Percentiles rank a stretch among this genome's conserved stretches.
These are phyloP conservation scores for Chenopodium berlandieri DNA, from an alignment of 148 eudicot species.

Conservation along the genomic window DNA sequence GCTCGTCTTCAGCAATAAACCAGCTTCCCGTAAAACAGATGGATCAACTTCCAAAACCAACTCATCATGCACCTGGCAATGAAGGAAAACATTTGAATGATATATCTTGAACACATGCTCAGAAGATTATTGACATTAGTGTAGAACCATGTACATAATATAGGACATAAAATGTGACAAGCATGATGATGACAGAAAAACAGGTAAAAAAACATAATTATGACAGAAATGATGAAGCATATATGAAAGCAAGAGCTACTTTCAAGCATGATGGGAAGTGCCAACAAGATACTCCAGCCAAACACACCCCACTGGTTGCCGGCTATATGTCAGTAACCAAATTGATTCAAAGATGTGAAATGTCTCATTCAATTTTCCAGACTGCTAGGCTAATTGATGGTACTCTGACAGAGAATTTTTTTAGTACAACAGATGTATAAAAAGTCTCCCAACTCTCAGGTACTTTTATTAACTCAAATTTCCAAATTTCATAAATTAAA, in stretches of 20 bases:
- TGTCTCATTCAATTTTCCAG: too few relatives aligned
- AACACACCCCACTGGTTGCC: too few relatives aligned
- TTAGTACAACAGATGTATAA: not conserved
- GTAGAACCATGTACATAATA: not conserved
- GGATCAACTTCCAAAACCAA: constrained; percentile 88
- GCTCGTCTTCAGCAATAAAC: constrained; percentile 57
- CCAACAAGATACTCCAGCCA: too few relatives aligned
- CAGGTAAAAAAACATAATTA: too few relatives aligned
- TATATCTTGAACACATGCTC: not conserved
- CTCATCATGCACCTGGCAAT: constrained; percentile 86
- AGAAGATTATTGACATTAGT: not conserved
- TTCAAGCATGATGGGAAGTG: not conserved
- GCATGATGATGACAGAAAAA: not conserved
- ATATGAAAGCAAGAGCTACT: not conserved
- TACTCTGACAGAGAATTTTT: not conserved
- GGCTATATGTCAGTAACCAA: not conserved
- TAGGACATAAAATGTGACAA: not conserved
- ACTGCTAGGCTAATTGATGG: not conserved
- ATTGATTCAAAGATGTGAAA: not conserved
- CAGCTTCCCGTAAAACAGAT: constrained; percentile 67
- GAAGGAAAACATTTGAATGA: not conserved
- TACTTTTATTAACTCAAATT: not conserved
- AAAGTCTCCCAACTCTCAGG: not conserved
- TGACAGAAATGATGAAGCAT: too few relatives aligned
- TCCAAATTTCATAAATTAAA: not conserved